Conservation (phyloP, 805 yeast species). For the Ogataea ramenticola region DNA sequence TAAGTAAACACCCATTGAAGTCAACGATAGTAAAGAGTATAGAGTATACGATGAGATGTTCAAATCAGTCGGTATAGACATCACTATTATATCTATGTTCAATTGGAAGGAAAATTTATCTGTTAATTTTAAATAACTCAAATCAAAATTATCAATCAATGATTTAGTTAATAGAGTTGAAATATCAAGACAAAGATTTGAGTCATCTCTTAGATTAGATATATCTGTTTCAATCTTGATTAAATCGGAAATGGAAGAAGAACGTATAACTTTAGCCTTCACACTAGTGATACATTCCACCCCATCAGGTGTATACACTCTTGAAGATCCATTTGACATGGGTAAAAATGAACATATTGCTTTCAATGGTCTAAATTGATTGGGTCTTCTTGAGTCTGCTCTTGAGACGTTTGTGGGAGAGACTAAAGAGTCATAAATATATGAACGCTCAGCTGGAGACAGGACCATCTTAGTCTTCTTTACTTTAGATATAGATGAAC, state of each 20-base stretch:
- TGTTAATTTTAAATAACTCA: slow-evolving; percentile 51
- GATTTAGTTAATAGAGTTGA: slow-evolving; percentile 53
- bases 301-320: slow-evolving; percentile 82
- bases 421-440: slow-evolving; percentile 65
- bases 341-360: slow-evolving; percentile 77
- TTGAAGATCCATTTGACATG: slow-evolving; percentile 85
- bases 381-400: slow-evolving; percentile 74
- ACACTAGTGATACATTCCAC: slow-evolving; percentile 90
- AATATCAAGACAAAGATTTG: slow-evolving; percentile 57
- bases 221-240: slow-evolving; percentile 75
- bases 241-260: slow-evolving; percentile 35
- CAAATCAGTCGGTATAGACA: slow-evolving; percentile 45
- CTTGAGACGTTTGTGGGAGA: slow-evolving; percentile 49
- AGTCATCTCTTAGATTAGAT: slow-evolving; percentile 76
- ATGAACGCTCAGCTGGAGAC: slow-evolving; percentile 72
- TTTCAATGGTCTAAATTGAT: slow-evolving; percentile 82
- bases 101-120: slow-evolving; percentile 70
- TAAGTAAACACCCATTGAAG: slow-evolving; percentile 73
- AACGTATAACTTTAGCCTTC: slow-evolving; percentile 68
- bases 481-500: too few relatives aligned
- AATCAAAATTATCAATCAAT: slow-evolving; percentile 46
- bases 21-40: slow-evolving; percentile 41
- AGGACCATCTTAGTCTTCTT: slow-evolving; percentile 40
- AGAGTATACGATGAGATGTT: slow-evolving; percentile 64
- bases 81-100: slow-evolving; percentile 71